A percentile compares a stretch with the other conserved stretches of the same genome.
phyloP scores from a whole-genome alignment of 768 basidiomycete species.

The Termitomyces sp. region DNA sequence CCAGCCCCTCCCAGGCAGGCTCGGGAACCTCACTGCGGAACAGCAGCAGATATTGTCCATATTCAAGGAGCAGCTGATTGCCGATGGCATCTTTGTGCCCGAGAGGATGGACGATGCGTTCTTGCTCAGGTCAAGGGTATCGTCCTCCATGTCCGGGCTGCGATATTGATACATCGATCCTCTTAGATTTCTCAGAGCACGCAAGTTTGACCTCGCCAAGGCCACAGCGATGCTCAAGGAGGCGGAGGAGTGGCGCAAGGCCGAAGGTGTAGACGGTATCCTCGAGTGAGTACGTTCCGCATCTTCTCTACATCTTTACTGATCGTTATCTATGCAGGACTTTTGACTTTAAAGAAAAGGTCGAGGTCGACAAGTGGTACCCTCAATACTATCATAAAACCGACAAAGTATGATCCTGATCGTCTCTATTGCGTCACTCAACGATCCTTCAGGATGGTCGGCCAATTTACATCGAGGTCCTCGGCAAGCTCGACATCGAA shows the following conservation, averaged over 20 bases:
- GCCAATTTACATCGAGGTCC: slow-evolving; percentile 91
- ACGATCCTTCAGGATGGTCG: slow-evolving; percentile 71
- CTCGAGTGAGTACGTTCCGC: slow-evolving; percentile 44
- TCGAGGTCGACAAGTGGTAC: slow-evolving; percentile 86
- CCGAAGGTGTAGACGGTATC: slow-evolving; percentile 79
- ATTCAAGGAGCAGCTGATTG: slow-evolving; percentile 62
- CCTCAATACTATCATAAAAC: slow-evolving; percentile 96
- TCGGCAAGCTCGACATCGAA: slow-evolving; percentile 86
- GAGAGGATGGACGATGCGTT: slow-evolving; percentile 53
- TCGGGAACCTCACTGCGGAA: slow-evolving; percentile 68
- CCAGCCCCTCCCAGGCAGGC: slow-evolving; percentile 65
- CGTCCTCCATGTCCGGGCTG: neutral
- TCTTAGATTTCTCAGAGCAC: slow-evolving; percentile 82
- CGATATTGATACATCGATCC: neutral
- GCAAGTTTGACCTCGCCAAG: slow-evolving; percentile 84
- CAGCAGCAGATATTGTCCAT: slow-evolving; percentile 67
- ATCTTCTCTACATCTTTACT: neutral
- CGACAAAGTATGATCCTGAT: slow-evolving; percentile 65
- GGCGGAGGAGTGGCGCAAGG: slow-evolving; percentile 88
- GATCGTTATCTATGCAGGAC: slow-evolving; percentile 41
- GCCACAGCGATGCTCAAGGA: slow-evolving; percentile 82
- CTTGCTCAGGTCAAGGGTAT: slow-evolving; percentile 11
- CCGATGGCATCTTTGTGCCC: slow-evolving; percentile 57
- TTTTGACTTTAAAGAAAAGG: slow-evolving; percentile 85
- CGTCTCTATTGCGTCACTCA: slow-evolving; percentile 2